Conservation (phyloP, 2,329 filamentous ascomycete genomes). For the Fusarium sp. region DNA sequence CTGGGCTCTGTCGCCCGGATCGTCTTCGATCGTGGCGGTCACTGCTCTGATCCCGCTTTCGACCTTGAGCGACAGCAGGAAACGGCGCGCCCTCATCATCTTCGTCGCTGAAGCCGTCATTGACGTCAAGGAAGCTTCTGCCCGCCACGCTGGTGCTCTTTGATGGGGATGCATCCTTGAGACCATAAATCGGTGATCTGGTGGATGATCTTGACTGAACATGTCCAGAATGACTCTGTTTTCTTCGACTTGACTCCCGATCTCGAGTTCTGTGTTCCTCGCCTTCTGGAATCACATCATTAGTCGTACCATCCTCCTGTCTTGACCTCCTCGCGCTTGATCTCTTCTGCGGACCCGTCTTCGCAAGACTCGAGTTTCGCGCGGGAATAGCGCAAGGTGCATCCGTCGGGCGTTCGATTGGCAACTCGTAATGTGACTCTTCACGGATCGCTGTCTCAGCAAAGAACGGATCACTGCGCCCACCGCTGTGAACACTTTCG, state of each 20-base stretch:
- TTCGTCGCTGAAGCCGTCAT: conserved; percentile 48
- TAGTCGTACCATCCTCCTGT: conserved; percentile 54
- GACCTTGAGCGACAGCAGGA: conserved; percentile 73
- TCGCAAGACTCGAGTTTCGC: conserved; percentile 76
- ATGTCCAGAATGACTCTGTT: conserved; percentile 26
- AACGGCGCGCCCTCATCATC: conserved; percentile 76
- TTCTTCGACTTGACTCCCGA: conserved; percentile 37
- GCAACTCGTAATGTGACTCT: conserved; percentile 57
- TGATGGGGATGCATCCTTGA: conserved; percentile 39
- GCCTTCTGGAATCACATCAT: conserved; percentile 58
- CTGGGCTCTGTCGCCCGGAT: conserved; percentile 63
- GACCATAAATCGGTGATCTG: conserved; percentile 35
- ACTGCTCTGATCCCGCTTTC: conserved; percentile 61
- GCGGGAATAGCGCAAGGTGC: conserved; percentile 70
- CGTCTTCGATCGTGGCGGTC: conserved; percentile 59
- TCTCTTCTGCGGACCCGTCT: conserved; percentile 65
- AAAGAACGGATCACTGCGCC: conserved; percentile 61
- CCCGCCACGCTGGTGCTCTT: conserved; percentile 36
- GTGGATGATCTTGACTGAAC: conserved; percentile 28
- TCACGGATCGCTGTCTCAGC: conserved; percentile 68
- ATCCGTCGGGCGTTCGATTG: conserved; percentile 42
- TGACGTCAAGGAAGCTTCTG: conserved; percentile 44
- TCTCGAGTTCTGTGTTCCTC: conserved; percentile 49
- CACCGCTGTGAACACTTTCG: conserved; percentile 51
- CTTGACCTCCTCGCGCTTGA: conserved; percentile 64